Conservation (phyloP, 768 basidiomycete species). For the Tubosaeta sp. region DNA sequence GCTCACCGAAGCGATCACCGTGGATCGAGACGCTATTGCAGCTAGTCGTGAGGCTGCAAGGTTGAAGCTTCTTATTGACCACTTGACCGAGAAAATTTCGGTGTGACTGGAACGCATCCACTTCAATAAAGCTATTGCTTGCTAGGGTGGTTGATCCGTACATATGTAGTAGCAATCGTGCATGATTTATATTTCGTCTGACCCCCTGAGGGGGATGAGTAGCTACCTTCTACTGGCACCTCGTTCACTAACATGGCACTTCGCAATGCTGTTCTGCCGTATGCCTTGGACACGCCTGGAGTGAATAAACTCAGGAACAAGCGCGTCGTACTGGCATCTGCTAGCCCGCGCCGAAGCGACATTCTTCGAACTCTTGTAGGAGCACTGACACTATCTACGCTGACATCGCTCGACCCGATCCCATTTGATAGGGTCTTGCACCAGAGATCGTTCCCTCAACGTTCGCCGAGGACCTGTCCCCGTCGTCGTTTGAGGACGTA, state of each 20-base stretch:
- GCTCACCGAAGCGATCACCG: conserved; percentile 71
- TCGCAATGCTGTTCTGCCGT: conserved; percentile 53
- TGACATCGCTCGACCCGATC: background rate
- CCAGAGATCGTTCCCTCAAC: conserved; percentile 72
- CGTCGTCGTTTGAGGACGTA: conserved; percentile 62
- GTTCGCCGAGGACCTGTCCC: conserved; percentile 75
- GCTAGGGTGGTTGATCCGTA: too few relatives aligned
- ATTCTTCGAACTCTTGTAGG: conserved; percentile 76
- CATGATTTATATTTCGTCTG: background rate
- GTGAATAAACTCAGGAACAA: conserved; percentile 69
- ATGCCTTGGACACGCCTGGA: conserved; percentile 59
- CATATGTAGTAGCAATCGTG: too few relatives aligned
- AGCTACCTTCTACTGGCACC: background rate
- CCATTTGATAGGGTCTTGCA: conserved; percentile 41
- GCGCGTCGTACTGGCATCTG: conserved; percentile 80
- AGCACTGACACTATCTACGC: background rate
- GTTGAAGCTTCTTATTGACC: conserved; percentile 48
- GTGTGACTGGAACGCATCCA: conserved; percentile 3
- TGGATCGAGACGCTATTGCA: conserved; percentile 59
- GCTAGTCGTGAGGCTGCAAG: conserved; percentile 59
- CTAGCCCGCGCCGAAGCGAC: conserved; percentile 79
- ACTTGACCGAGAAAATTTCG: conserved; percentile 37
- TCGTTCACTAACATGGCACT: conserved; percentile 2
- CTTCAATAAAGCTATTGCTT: too few relatives aligned
- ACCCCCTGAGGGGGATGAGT: too few relatives aligned